phyloP scores from a whole-genome alignment of 176 grass and related monocot species.

The maize (Zea mays) region DNA sequence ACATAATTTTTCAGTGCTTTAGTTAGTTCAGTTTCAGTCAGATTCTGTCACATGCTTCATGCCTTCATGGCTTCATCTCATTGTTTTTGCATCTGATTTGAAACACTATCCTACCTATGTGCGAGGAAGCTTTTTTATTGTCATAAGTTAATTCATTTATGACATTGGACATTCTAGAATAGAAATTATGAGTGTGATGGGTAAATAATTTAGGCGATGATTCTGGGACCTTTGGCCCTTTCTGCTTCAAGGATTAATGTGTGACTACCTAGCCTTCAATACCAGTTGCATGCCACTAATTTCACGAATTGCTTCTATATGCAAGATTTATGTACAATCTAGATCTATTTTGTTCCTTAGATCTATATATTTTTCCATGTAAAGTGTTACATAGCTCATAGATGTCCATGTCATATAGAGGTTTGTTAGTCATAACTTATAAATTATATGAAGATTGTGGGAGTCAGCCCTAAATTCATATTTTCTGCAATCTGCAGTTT shows the following conservation, averaged over 20 bases:
- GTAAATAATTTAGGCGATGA: not conserved
- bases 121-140: not conserved
- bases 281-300: not conserved
- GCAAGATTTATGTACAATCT: not conserved
- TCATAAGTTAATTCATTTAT: not conserved
- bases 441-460: conserved; percentile 6
- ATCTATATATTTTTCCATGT: not conserved
- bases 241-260: conserved; percentile 2
- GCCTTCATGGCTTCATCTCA: not conserved
- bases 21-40: not conserved
- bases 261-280: not conserved
- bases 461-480: not conserved
- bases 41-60: not conserved
- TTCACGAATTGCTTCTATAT: not conserved
- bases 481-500: conserved; percentile 14
- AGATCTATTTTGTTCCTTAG: not conserved
- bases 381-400: not conserved
- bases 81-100: not conserved
- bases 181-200: not conserved
- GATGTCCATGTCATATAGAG: not conserved
- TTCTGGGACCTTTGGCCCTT: not conserved
- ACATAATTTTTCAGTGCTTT: conserved; percentile 11
- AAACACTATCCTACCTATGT: not conserved
- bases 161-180: not conserved
- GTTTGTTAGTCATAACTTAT: not conserved